phyloP scores from a whole-genome alignment of 352 stramenopile species.

The Blastocystis hominis region DNA sequence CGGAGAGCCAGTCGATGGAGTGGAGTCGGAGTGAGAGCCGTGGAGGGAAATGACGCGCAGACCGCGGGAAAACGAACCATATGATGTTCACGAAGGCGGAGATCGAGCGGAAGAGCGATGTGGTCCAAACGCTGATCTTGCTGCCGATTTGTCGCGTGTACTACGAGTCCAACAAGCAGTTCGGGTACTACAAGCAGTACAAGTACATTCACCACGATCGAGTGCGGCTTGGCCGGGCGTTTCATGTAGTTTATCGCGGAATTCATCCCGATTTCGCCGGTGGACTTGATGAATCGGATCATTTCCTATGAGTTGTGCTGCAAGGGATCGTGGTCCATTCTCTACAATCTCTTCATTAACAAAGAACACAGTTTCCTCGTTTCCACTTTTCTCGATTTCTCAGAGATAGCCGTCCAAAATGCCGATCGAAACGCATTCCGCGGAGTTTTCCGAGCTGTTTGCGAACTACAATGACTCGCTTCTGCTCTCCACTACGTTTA shows the following conservation, averaged over 20 bases:
- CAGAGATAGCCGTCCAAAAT: neutral
- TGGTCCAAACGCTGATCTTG: slow-evolving; percentile 11
- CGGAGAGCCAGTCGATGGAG: neutral
- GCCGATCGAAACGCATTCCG: neutral
- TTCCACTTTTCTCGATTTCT: neutral
- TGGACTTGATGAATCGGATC: slow-evolving; percentile 36
- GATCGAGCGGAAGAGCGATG: neutral
- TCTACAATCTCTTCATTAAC: slow-evolving; percentile 44
- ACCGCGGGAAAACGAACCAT: neutral
- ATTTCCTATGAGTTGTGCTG: slow-evolving; percentile 5
- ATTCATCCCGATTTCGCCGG: slow-evolving; percentile 12
- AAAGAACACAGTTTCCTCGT: neutral
- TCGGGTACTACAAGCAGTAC: slow-evolving; percentile 20
- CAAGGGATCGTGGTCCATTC: slow-evolving; percentile 38
- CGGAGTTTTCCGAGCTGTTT: neutral
- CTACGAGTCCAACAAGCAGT: slow-evolving; percentile 9
- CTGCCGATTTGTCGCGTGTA: slow-evolving; percentile 17
- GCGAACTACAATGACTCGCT: slow-evolving; percentile 38
- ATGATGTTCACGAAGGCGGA: neutral
- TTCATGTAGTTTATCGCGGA: slow-evolving; percentile 17
- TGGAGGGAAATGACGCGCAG: neutral
- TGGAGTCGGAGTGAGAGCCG: neutral
- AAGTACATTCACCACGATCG: slow-evolving; percentile 1
- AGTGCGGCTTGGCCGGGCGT: neutral
- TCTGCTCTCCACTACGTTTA: neutral